Percentiles rank a stretch among this genome's conserved stretches.
These are phyloP conservation scores for Russula griseocarnosa DNA, from an alignment of 768 basidiomycete species.

Conservation along the genomic window DNA sequence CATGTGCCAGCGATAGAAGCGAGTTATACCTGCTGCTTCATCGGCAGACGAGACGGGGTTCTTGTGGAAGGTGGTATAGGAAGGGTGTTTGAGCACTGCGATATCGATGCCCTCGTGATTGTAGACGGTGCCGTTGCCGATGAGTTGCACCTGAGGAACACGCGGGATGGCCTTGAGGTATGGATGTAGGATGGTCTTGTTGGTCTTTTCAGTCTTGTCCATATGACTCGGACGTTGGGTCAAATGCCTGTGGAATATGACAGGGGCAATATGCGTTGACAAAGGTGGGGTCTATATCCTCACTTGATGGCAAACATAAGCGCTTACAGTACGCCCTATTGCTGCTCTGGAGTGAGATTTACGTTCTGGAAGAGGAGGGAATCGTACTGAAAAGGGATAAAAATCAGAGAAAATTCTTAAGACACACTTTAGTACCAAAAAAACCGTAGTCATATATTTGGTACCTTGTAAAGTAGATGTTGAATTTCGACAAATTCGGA, in stretches of 20 bases:
- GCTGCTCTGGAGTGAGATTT: constrained; percentile 70
- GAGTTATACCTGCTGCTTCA: constrained; percentile 63
- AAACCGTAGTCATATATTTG: too few relatives aligned
- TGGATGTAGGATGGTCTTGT: constrained; percentile 79
- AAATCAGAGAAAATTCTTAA: constrained; percentile 2
- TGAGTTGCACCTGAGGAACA: constrained; percentile 83
- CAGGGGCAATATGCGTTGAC: too few relatives aligned
- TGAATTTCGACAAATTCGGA: constrained; percentile 64
- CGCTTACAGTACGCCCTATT: too few relatives aligned
- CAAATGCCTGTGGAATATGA: constrained; percentile 58
- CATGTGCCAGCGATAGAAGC: constrained; percentile 89
- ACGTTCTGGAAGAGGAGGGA: constrained; percentile 71
- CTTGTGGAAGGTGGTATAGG: constrained; percentile 81
- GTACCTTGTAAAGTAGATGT: constrained; percentile 72
- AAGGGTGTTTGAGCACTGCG: constrained; percentile 76
- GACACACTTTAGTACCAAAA: too few relatives aligned
- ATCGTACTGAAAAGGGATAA: constrained; percentile 48
- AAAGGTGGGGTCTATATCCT: too few relatives aligned
- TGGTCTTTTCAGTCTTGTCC: constrained; percentile 71
- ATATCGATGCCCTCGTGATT: constrained; percentile 72
- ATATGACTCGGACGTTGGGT: constrained; percentile 59
- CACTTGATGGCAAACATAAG: too few relatives aligned
- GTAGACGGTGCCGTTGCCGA: constrained; percentile 78
- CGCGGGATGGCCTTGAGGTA: constrained; percentile 86
- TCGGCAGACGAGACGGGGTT: constrained; percentile 65